Evolutionary conservation across 202 grass and related monocot species (phyloP).

Genomic region (Schoenoplectus triqueter): DNA sequence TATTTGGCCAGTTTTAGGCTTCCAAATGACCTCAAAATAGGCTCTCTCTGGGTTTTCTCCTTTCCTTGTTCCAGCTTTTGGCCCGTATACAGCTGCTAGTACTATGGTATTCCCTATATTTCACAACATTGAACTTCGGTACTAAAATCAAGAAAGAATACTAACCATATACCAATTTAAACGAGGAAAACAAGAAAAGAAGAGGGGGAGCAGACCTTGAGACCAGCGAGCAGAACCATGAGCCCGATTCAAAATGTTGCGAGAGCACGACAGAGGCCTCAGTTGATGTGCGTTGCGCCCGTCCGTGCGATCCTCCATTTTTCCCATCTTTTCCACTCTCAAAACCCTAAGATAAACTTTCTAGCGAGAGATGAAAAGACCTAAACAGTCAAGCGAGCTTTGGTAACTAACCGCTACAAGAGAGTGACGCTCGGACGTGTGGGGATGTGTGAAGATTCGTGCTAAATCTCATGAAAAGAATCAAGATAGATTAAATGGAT

Average conservation of each 20-base stretch:
- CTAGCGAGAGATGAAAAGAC: not conserved
- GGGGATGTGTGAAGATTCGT: too few relatives aligned
- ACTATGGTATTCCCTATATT: slow-evolving; percentile 66
- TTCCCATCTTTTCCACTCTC: not conserved
- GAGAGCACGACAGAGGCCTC: slow-evolving; percentile 62
- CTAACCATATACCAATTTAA: not conserved
- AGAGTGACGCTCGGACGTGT: not conserved
- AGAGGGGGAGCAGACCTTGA: slow-evolving; percentile 48
- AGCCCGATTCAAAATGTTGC: slow-evolving; percentile 74
- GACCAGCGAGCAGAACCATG: slow-evolving; percentile 88
- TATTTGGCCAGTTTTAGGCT: slow-evolving; percentile 78
- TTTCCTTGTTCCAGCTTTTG: slow-evolving; percentile 80
- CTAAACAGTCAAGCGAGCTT: not conserved
- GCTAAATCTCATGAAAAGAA: too few relatives aligned
- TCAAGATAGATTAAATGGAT: too few relatives aligned
- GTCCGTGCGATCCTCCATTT: slow-evolving; percentile 54
- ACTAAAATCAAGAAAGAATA: slow-evolving; percentile 19
- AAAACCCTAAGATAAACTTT: slow-evolving; percentile 45
- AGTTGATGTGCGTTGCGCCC: slow-evolving; percentile 73
- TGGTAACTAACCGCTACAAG: not conserved
- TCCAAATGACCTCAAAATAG: slow-evolving; percentile 92
- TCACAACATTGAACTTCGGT: not conserved
- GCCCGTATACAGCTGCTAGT: slow-evolving; percentile 80
- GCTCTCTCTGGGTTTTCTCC: slow-evolving; percentile 87
- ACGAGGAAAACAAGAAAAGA: not conserved